Percentiles rank a stretch among this genome's conserved stretches.
phyloP scores from a whole-genome alignment of 441 rosid genomes.

The Adansonia madagascariensis region DNA sequence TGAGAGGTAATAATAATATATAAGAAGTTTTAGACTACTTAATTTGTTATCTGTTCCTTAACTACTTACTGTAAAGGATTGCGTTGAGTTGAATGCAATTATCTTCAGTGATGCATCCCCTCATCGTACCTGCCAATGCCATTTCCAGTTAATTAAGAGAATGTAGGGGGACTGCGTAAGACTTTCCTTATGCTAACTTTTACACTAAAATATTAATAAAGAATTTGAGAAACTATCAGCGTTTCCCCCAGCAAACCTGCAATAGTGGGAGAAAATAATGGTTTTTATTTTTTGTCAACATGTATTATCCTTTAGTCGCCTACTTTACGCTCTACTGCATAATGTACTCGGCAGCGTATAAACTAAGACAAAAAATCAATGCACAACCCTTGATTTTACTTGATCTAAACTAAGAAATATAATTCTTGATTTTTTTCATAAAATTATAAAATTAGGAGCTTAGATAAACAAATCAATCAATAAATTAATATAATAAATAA shows the following conservation, averaged over 20 bases:
- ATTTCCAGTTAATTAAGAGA: neutral
- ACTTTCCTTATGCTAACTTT: conserved; percentile 3
- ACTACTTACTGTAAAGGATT: too few relatives aligned
- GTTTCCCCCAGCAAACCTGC: conserved; percentile 24
- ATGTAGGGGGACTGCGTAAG: neutral
- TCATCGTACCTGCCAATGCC: too few relatives aligned
- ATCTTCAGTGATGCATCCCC: too few relatives aligned
- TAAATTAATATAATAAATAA: too few relatives aligned
- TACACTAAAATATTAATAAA: neutral
- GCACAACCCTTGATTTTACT: neutral
- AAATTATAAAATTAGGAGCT: too few relatives aligned
- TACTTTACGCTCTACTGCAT: neutral
- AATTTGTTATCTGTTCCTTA: too few relatives aligned
- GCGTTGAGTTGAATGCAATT: too few relatives aligned
- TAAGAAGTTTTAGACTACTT: too few relatives aligned
- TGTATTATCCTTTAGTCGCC: neutral
- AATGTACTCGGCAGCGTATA: conserved; percentile 28
- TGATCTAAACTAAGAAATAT: neutral
- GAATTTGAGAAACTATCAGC: conserved; percentile 9
- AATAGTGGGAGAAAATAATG: neutral
- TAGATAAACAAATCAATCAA: too few relatives aligned
- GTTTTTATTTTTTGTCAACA: neutral
- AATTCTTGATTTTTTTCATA: too few relatives aligned
- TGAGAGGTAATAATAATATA: too few relatives aligned
- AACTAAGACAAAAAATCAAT: neutral